These are phyloP conservation scores for Diaporthe citri DNA, from an alignment of 2,329 filamentous ascomycete genomes.

Conservation along the genomic window DNA sequence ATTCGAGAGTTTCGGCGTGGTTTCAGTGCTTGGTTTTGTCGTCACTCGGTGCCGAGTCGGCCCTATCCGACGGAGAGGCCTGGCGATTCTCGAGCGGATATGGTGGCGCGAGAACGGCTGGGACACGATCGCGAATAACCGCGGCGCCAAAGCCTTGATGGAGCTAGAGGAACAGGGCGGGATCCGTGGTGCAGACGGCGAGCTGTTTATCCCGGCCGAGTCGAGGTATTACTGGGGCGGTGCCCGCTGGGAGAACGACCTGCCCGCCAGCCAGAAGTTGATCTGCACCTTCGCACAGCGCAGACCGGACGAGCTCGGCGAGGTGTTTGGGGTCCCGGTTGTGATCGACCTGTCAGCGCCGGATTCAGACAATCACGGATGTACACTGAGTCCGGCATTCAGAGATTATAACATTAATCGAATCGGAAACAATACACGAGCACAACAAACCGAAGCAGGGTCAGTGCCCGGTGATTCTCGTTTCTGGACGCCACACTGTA, in stretches of 20 bases:
- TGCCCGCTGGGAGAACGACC: conserved; percentile 22
- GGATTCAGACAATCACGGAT: no score
- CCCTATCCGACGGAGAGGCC: neutral
- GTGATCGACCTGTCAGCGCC: neutral
- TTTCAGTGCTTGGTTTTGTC: conserved; percentile 15
- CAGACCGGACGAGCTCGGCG: conserved; percentile 14
- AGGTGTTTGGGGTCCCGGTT: conserved; percentile 25
- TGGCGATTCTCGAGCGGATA: conserved; percentile 5
- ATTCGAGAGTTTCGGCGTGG: conserved; percentile 24
- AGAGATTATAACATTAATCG: neutral
- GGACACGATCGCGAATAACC: neutral
- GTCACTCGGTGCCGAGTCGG: conserved; percentile 2
- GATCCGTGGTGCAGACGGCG: neutral
- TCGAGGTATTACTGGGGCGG: conserved; percentile 17
- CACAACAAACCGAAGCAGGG: neutral
- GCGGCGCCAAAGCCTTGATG: conserved; percentile 7
- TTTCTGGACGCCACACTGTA: neutral
- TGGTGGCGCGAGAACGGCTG: conserved; percentile 28
- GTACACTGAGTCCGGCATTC: neutral
- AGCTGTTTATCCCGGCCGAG: conserved; percentile 12
- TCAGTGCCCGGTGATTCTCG: neutral
- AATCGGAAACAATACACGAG: neutral
- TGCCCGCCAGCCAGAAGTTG: conserved; percentile 10
- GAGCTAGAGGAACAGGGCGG: conserved; percentile 17
- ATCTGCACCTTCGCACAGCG: conserved; percentile 17